Evolutionary conservation across 192 early-diverging fungal genomes (phyloP).

Genomic region (Rhizophlyctis rosea): DNA sequence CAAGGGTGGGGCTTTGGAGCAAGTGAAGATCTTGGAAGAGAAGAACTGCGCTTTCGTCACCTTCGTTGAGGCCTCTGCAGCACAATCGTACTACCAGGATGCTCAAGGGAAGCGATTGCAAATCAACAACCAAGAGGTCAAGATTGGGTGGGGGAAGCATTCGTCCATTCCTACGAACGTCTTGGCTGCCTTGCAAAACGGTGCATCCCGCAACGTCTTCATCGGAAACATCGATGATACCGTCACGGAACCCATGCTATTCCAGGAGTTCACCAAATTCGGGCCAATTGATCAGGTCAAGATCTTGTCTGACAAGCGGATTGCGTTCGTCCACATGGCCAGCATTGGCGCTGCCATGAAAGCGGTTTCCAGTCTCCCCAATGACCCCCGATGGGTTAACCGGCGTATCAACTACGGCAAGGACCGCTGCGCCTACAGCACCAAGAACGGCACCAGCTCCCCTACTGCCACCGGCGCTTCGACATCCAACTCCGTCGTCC

Average conservation of each 20-base stretch:
- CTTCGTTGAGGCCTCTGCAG: constrained; percentile 68
- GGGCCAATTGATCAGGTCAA: constrained; percentile 72
- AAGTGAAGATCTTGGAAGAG: constrained; percentile 66
- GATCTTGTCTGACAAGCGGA: constrained; percentile 67
- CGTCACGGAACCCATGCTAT: constrained; percentile 49
- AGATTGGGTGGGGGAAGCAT: constrained; percentile 74
- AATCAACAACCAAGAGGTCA: constrained; percentile 60
- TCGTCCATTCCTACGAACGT: constrained; percentile 49
- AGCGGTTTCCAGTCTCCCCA: constrained; percentile 63
- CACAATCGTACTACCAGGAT: constrained; percentile 59
- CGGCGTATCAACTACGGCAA: constrained; percentile 76
- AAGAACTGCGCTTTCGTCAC: constrained; percentile 81
- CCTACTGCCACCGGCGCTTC: constrained; percentile 8
- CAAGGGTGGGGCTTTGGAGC: constrained; percentile 66
- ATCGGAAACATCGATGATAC: constrained; percentile 68
- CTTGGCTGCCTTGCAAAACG: constrained; percentile 59
- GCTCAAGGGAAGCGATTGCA: constrained; percentile 44
- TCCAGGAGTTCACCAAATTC: constrained; percentile 62
- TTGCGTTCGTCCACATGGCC: constrained; percentile 84
- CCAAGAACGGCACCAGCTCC: constrained; percentile 7
- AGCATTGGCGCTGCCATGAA: constrained; percentile 67
- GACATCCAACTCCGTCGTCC: not conserved
- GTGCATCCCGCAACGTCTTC: constrained; percentile 80
- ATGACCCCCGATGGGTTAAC: constrained; percentile 51
- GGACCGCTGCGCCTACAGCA: constrained; percentile 69